Evolutionary conservation across 2,329 filamentous ascomycete genomes (phyloP), one percentile per base, ranked within the genome.

Genomic region (Fusarium temperatum): DNA sequence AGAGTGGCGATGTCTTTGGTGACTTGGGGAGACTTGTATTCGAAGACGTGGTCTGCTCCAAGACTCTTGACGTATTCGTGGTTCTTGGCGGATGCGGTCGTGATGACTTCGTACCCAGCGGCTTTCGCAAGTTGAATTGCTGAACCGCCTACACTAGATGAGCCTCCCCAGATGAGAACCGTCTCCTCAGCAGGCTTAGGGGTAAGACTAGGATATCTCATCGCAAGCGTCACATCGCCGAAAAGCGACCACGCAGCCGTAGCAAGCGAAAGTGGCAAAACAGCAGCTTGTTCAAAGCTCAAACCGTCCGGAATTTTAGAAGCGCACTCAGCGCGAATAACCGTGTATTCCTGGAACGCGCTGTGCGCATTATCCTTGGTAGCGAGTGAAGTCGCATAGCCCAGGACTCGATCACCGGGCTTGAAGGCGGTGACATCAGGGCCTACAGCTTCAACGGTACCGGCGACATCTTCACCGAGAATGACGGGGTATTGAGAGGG

Each of bases 161-260:
- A 83, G 1, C 87, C 88, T n/a, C 87, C 87, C 85, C 86, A 89
- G 45, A 82, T 68, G 17, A 76, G 53, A 2, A 76, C 62, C 1
- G 47, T 42, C 38, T 76, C 55, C 1, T 36, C 60, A 2, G 42
- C 53, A 12, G 67, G 22, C 4, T 53, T n/a, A 0, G 71, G 44
- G 5, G 28, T 26, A 7, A 61, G 36, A 17, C 54, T 65, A 3
- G 72, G 72, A 24, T 68, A 67, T n/a, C 50, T 55, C 44, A 72
- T 62, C 11, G 41, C 56, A 4, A 73, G 51, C 3, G 51, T 54
- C 20, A 72, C 58, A 22, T 73, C 60, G 10, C 71, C 67, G 13
- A 79, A 80, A 6, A 80, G 66, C 11, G 61, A 70, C 22, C 70
- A 70, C 3, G 73, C 70, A 26, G 72, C 63, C 0, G 79, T 80